Evolutionary conservation across 2,329 filamentous ascomycete species (phyloP).

Genomic region (Paraphoma chrysanthemicola): DNA sequence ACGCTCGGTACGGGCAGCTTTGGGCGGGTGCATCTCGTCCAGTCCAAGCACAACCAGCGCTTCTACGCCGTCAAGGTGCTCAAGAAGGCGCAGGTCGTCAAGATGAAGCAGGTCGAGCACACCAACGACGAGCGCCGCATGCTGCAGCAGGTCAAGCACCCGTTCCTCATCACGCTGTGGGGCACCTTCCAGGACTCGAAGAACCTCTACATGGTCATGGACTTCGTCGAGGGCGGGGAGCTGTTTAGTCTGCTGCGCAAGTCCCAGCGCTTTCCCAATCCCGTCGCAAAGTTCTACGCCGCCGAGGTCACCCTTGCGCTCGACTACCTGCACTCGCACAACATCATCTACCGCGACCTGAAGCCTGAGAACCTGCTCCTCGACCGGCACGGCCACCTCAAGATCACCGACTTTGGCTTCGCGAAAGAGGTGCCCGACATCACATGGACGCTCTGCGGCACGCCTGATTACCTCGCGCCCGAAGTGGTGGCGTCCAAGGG

Average conservation of each 20-base stretch:
- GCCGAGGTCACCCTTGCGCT: conserved; percentile 95
- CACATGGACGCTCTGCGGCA: conserved; percentile 98
- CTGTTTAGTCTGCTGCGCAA: conserved; percentile 94
- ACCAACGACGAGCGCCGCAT: conserved; percentile 97
- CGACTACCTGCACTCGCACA: conserved; percentile 91
- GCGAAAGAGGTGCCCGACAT: conserved; percentile 98
- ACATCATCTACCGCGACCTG: conserved; percentile 97
- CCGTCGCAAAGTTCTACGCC: conserved; percentile 98
- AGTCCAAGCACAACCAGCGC: conserved; percentile 96
- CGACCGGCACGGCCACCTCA: conserved; percentile 91
- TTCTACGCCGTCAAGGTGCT: conserved; percentile 99
- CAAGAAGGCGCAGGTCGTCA: conserved; percentile 98
- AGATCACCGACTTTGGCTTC: conserved; percentile 98
- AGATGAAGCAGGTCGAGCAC: conserved; percentile 99
- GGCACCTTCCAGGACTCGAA: conserved; percentile 95
- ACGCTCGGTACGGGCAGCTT: conserved; percentile 97
- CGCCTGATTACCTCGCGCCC: conserved; percentile 94
- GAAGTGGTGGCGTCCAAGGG: conserved; percentile 99
- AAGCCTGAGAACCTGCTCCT: conserved; percentile 94
- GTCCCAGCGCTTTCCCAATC: conserved; percentile 98
- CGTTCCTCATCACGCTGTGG: conserved; percentile 97
- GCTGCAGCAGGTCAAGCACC: conserved; percentile 96
- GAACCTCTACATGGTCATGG: conserved; percentile 99
- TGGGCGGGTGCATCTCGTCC: conserved; percentile 92
- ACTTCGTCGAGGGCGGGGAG: conserved; percentile 98